A percentile compares a stretch with the other conserved stretches of the same genome.
These are phyloP conservation scores for Dendrocalamus latiflorus DNA, from an alignment of 202 grass and related monocot genomes.

Conservation along the genomic window DNA sequence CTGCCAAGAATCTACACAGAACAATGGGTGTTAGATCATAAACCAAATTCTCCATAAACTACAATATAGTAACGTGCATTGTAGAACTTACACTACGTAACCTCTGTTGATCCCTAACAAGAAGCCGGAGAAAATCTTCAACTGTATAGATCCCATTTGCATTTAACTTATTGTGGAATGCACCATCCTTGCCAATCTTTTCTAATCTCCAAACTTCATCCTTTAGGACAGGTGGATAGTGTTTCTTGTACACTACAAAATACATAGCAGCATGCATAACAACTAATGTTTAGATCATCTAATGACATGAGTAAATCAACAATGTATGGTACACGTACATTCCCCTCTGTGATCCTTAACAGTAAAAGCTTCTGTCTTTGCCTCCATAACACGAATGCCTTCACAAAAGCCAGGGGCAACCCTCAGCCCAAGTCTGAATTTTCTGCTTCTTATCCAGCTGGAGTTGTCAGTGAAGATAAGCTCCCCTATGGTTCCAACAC, in stretches of 20 bases:
- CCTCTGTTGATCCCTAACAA: conserved; percentile 73
- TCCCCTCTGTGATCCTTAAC: conserved; percentile 92
- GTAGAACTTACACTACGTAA: conserved; percentile 75
- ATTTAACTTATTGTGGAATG: conserved; percentile 92
- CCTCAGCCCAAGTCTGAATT: conserved; percentile 75
- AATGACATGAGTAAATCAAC: conserved; percentile 18
- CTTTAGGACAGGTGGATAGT: conserved; percentile 83
- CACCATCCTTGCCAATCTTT: conserved; percentile 93
- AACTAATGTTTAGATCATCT: background rate
- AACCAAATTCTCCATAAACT: background rate
- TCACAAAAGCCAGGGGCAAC: conserved; percentile 57
- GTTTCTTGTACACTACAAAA: conserved; percentile 92
- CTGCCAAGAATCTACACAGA: conserved; percentile 70
- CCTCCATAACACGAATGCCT: conserved; percentile 61
- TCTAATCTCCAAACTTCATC: conserved; percentile 99
- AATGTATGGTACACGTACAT: conserved; percentile 46
- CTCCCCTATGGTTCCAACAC: conserved; percentile 68
- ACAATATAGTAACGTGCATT: conserved; percentile 17
- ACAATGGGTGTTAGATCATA: conserved; percentile 18
- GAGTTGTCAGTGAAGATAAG: conserved; percentile 90
- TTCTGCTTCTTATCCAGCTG: conserved; percentile 79
- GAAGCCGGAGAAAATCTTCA: conserved; percentile 91
- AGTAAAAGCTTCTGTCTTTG: conserved; percentile 71
- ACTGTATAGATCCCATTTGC: conserved; percentile 57
- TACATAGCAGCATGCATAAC: conserved; percentile 10